Conservation (phyloP, 1,284 basidiomycete species). For the Papiliotrema nemorosa region DNA sequence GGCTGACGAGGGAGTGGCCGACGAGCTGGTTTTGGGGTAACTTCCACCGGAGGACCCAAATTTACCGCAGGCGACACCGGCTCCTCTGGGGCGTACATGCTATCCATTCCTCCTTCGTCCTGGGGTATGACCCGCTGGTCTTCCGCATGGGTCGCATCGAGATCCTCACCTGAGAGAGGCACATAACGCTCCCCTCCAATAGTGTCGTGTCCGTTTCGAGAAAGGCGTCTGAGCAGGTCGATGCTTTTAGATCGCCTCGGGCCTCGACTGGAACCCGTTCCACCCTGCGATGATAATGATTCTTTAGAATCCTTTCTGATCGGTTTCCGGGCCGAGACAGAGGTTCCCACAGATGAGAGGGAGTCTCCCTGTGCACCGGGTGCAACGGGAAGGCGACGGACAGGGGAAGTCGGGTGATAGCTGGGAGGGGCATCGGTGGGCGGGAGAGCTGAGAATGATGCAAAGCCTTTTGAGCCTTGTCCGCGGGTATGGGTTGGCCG, state of each 20-base stretch:
- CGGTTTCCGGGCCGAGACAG: neutral
- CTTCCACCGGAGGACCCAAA: neutral
- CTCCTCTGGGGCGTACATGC: neutral
- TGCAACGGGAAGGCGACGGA: neutral
- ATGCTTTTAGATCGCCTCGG: conserved; percentile 12
- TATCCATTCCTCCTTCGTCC: neutral
- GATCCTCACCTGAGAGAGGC: conserved; percentile 24
- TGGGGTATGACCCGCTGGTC: neutral
- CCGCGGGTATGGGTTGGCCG: conserved; percentile 27
- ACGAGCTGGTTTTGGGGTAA: neutral
- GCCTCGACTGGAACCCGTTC: conserved; percentile 15
- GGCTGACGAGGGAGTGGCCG: conserved; percentile 2
- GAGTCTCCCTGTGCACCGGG: neutral
- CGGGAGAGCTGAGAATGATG: conserved; percentile 22
- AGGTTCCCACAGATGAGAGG: neutral
- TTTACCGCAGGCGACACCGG: neutral
- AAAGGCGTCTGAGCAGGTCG: conserved; percentile 24
- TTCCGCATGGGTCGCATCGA: conserved; percentile 5
- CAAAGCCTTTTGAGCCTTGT: conserved; percentile 16
- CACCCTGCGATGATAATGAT: conserved; percentile 11
- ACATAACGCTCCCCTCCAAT: conserved; percentile 23
- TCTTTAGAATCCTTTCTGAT: neutral
- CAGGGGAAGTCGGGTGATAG: neutral
- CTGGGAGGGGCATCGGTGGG: conserved; percentile 10
- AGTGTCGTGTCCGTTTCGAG: conserved; percentile 11